A percentile compares a stretch with the other conserved stretches of the same genome.
Conservation (phyloP, 2,329 filamentous ascomycete species). For the Penicillium aurantiogriseum region DNA sequence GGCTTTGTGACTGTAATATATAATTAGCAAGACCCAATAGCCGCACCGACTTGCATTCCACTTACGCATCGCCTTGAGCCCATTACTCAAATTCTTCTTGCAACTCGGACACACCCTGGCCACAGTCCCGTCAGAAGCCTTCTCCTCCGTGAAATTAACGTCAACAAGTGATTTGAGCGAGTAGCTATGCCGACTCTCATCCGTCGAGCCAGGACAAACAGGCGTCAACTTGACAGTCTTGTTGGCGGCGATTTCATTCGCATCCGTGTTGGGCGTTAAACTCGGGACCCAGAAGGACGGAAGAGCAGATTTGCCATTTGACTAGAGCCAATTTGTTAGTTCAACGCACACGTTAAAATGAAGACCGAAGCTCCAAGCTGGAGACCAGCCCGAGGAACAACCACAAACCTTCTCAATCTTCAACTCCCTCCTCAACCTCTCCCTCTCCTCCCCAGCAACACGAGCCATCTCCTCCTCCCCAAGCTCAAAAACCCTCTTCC, state of each 20-base stretch:
- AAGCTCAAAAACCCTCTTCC: conserved; percentile 77
- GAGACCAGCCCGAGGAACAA: background rate
- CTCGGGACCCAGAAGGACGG: conserved; percentile 94
- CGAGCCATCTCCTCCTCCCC: conserved; percentile 73
- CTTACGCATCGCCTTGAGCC: conserved; percentile 69
- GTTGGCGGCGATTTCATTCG: conserved; percentile 55
- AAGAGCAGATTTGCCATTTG: conserved; percentile 61
- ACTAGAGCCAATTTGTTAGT: conserved; percentile 22
- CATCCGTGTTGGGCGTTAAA: conserved; percentile 66
- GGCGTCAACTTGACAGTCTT: conserved; percentile 67
- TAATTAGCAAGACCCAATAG: conserved; percentile 1
- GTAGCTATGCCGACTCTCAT: conserved; percentile 67
- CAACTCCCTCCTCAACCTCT: conserved; percentile 67
- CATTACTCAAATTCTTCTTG: conserved; percentile 76
- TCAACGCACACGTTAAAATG: background rate
- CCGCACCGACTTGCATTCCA: conserved; percentile 2
- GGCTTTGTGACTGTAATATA: conserved; percentile 65
- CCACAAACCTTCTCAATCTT: conserved; percentile 64
- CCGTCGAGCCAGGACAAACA: conserved; percentile 71
- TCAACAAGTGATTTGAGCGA: conserved; percentile 75
- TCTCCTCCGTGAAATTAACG: conserved; percentile 74
- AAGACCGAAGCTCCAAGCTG: background rate
- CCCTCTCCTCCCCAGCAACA: conserved; percentile 67
- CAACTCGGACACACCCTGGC: conserved; percentile 75
- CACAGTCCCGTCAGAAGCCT: conserved; percentile 49